Percentiles rank a stretch among this genome's conserved stretches.
These are phyloP conservation scores for Circinella minor DNA, from an alignment of 371 early-diverging fungal species.

Conservation along the genomic window DNA sequence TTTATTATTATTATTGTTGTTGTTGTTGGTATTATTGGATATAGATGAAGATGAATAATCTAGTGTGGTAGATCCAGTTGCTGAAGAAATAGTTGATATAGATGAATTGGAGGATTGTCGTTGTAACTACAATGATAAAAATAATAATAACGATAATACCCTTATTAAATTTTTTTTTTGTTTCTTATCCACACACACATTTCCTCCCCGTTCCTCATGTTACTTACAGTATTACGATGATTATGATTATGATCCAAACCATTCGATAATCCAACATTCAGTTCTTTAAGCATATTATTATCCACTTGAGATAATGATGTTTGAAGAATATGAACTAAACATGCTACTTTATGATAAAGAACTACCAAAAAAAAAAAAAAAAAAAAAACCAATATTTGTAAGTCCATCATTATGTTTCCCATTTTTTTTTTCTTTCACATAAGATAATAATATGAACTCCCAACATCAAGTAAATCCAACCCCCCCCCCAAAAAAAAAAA, in stretches of 20 bases:
- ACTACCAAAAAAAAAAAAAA: conserved; percentile 36
- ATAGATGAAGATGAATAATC: conserved; percentile 7
- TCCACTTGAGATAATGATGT: conserved; percentile 47
- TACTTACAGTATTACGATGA: conserved; percentile 11
- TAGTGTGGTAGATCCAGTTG: conserved; percentile 10
- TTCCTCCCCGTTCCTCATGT: background rate
- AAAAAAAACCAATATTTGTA: background rate
- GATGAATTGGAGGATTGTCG: conserved; percentile 23
- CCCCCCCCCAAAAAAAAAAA: background rate
- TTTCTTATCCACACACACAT: background rate
- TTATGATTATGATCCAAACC: conserved; percentile 7
- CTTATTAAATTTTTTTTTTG: background rate
- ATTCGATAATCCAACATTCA: conserved; percentile 16
- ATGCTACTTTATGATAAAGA: conserved; percentile 73
- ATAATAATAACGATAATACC: background rate
- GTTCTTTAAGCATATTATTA: conserved; percentile 30
- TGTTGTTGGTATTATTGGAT: background rate
- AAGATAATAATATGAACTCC: conserved; percentile 4
- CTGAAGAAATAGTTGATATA: conserved; percentile 17
- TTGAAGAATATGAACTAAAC: conserved; percentile 55
- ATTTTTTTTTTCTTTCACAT: too few relatives aligned
- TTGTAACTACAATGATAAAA: conserved; percentile 12
- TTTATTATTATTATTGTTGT: conserved; percentile 8
- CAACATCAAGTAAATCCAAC: too few relatives aligned
- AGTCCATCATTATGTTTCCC: background rate